Conservation (phyloP, 1,284 basidiomycete species). For the Moniliophthora roreri region DNA sequence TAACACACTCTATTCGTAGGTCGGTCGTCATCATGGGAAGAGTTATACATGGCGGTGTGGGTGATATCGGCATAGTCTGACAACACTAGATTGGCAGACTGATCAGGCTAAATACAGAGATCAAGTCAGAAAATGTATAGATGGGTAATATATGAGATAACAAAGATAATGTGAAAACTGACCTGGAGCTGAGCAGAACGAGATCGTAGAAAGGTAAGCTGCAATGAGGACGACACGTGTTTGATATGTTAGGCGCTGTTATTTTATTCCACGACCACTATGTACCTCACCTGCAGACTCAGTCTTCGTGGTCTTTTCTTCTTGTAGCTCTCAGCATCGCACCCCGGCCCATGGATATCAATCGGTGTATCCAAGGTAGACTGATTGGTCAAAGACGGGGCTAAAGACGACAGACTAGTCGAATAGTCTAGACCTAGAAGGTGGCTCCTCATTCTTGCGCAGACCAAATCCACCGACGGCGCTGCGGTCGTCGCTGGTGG, state of each 20-base stretch:
- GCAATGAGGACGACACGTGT: constrained; percentile 36
- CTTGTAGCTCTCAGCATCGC: neutral
- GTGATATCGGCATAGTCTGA: constrained; percentile 31
- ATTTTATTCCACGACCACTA: neutral
- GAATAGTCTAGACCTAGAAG: constrained; percentile 13
- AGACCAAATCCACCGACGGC: neutral
- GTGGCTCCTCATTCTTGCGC: neutral
- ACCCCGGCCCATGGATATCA: neutral
- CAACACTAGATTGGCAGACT: constrained; percentile 18
- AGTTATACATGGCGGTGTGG: constrained; percentile 16
- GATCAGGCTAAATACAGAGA: constrained; percentile 8
- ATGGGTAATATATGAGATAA: constrained; percentile 16
- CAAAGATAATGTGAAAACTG: constrained; percentile 22
- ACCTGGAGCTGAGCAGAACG: constrained; percentile 30
- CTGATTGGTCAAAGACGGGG: constrained; percentile 8
- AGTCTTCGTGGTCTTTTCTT: constrained; percentile 19
- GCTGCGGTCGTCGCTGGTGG: too few species aligned
- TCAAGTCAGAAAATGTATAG: constrained; percentile 9
- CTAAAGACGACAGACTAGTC: constrained; percentile 14
- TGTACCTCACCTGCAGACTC: constrained; percentile 28
- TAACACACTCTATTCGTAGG: constrained; percentile 40
- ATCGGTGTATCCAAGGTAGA: constrained; percentile 3
- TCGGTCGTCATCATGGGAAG: constrained; percentile 31
- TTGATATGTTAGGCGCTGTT: too few species aligned
- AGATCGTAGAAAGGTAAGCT: constrained; percentile 33